phyloP scores from a whole-genome alignment of 495 filamentous ascomycete species.

The Penicillium dipodomyicola region DNA sequence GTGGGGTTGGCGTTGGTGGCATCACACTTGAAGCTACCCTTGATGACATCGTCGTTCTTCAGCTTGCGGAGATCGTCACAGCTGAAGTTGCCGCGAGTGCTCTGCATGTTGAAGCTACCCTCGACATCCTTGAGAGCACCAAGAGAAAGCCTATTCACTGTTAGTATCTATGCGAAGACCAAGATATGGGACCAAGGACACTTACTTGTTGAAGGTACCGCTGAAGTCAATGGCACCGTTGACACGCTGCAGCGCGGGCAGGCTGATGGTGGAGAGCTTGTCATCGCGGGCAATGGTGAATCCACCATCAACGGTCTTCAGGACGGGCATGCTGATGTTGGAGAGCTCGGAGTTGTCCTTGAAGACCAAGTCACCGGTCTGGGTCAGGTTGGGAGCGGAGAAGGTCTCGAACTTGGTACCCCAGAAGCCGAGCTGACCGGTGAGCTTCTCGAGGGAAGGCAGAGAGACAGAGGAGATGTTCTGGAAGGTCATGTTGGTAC shows the following conservation, averaged over 20 bases:
- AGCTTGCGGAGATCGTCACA: slow-evolving; percentile 49
- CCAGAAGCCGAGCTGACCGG: slow-evolving; percentile 80
- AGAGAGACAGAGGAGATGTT: slow-evolving; percentile 73
- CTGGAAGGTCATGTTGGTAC: slow-evolving; percentile 81
- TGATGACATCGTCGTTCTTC: slow-evolving; percentile 49
- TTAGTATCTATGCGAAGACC: slow-evolving; percentile 14
- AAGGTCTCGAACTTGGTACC: slow-evolving; percentile 69
- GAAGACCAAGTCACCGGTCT: slow-evolving; percentile 73
- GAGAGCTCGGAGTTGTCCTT: slow-evolving; percentile 70
- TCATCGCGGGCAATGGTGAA: slow-evolving; percentile 89
- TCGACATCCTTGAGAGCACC: slow-evolving; percentile 69
- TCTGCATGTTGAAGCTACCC: slow-evolving; percentile 85
- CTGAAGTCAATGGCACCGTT: slow-evolving; percentile 85
- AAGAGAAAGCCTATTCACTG: slow-evolving; percentile 60
- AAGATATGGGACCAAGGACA: slow-evolving; percentile 16
- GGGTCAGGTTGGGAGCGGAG: slow-evolving; percentile 75
- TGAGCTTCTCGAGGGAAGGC: slow-evolving; percentile 74
- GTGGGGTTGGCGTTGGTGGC: slow-evolving; percentile 40
- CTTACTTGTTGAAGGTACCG: slow-evolving; percentile 81
- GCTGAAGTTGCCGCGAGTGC: slow-evolving; percentile 59
- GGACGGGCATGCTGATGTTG: slow-evolving; percentile 70
- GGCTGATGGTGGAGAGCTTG: slow-evolving; percentile 58
- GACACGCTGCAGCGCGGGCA: slow-evolving; percentile 65
- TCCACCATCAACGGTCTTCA: slow-evolving; percentile 71
- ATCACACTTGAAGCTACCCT: slow-evolving; percentile 61